Conservation (phyloP, 2,329 filamentous ascomycete species). For the Dissoconium aciculare region DNA sequence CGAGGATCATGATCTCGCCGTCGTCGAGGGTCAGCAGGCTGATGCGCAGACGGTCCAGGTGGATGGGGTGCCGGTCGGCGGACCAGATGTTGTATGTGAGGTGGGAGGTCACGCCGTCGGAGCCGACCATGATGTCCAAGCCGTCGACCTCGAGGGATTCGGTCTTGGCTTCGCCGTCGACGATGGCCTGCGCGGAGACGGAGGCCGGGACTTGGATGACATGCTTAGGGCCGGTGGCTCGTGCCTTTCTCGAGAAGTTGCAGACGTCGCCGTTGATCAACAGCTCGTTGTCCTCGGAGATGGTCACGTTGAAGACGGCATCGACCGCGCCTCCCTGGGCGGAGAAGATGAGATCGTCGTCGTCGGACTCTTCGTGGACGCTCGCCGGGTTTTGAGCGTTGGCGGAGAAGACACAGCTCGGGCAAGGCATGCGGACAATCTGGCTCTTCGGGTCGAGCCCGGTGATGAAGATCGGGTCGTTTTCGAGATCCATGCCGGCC, state of each 20-base stretch:
- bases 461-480: constrained; percentile 13
- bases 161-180: constrained; percentile 18
- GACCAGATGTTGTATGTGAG: too few species aligned
- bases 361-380: constrained; percentile 12
- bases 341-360: constrained; percentile 17
- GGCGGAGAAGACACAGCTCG: constrained; percentile 37
- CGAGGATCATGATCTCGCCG: constrained; percentile 41
- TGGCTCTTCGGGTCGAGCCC: constrained; percentile 28
- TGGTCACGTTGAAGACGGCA: constrained; percentile 36
- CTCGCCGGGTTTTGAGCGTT: constrained; percentile 16
- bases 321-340: constrained; percentile 21
- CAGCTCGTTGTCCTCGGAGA: constrained; percentile 35
- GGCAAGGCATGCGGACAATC: constrained; percentile 38
- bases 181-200: constrained; percentile 13
- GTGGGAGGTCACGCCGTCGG: too few species aligned
- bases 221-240: too few species aligned
- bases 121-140: too few species aligned
- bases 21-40: constrained; percentile 45
- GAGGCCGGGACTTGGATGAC: constrained; percentile 17
- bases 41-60: too few species aligned
- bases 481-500: constrained; percentile 30
- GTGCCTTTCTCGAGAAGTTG: too few species aligned
- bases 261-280: constrained; percentile 47
- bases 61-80: too few species aligned
- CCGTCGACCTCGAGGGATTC: constrained; percentile 23